Conservation (phyloP, 805 yeast species). For the Lachancea meyersii region DNA sequence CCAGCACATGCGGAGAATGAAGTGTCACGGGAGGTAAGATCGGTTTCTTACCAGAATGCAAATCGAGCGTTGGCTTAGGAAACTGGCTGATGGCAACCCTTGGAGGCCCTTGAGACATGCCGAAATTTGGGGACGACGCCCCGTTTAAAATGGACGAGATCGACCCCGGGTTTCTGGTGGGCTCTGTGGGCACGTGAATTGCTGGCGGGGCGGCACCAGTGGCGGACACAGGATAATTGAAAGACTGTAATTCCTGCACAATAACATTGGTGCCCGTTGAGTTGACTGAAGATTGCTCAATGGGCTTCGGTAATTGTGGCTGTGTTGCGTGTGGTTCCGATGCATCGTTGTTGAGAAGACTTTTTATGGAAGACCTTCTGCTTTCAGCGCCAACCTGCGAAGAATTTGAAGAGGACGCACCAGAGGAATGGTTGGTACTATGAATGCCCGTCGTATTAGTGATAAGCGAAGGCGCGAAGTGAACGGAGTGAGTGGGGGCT, state of each 20-base stretch:
- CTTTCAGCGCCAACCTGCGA: slow-evolving; percentile 7
- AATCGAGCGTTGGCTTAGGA: background rate
- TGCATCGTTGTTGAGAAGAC: slow-evolving; percentile 10
- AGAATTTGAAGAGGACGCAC: slow-evolving; percentile 7
- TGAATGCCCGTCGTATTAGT: background rate
- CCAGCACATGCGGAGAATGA: slow-evolving; percentile 1
- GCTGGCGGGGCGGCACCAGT: background rate
- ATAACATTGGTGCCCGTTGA: slow-evolving; percentile 6
- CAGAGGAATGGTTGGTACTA: slow-evolving; percentile 1
- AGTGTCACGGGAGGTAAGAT: slow-evolving; percentile 11
- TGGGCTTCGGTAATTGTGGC: background rate
- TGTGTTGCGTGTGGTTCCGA: background rate
- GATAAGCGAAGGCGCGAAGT: slow-evolving; percentile 3
- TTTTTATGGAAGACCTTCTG: slow-evolving; percentile 12
- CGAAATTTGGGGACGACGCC: background rate
- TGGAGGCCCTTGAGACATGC: background rate
- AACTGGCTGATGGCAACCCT: slow-evolving; percentile 1
- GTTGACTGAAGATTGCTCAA: background rate
- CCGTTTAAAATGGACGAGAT: slow-evolving; percentile 6
- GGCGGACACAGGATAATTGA: background rate
- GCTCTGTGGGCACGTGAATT: background rate
- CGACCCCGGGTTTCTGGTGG: slow-evolving; percentile 1
- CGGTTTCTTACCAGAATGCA: background rate
- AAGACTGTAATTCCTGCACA: slow-evolving; percentile 10
- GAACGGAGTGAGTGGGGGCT: slow-evolving; percentile 7